Conservation (phyloP, 805 yeast species). For the Jamesozyma gamospora region DNA sequence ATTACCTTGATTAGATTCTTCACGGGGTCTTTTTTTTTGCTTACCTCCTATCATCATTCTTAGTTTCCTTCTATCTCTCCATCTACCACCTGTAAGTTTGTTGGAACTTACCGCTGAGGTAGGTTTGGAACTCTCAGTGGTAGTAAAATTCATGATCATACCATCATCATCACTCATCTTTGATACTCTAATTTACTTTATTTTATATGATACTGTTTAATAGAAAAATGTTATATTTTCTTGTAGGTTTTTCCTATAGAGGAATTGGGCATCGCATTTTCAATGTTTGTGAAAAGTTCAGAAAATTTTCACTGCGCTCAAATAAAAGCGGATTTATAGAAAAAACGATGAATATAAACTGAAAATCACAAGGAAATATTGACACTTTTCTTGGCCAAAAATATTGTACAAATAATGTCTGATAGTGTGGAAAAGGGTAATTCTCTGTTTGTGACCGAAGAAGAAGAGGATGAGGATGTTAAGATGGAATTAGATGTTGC, state of each 20-base stretch:
- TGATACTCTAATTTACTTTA: not conserved
- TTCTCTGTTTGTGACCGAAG: conserved; percentile 30
- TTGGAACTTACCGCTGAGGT: conserved; percentile 12
- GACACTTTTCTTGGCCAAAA: not conserved
- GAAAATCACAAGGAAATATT: too few species aligned
- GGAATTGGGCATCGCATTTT: too few species aligned
- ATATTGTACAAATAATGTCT: not conserved
- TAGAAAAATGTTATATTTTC: too few species aligned
- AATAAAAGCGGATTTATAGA: too few species aligned
- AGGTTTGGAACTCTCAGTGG: conserved; percentile 21
- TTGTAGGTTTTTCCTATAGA: too few species aligned
- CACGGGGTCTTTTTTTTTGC: conserved; percentile 14
- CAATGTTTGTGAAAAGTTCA: too few species aligned
- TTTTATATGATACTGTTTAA: too few species aligned
- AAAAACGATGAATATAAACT: too few species aligned
- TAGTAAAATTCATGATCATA: conserved; percentile 62
- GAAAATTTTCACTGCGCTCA: too few species aligned
- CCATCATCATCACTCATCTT: conserved; percentile 27
- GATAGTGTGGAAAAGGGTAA: not conserved
- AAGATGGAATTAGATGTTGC: not conserved
- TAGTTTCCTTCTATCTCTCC: conserved; percentile 70
- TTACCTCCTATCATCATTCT: conserved; percentile 42
- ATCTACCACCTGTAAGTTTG: conserved; percentile 60
- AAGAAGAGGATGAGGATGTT: conserved; percentile 17
- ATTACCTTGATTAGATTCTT: not conserved